Conservation (phyloP, 306 rosid genomes). For the Castanea sativa region DNA sequence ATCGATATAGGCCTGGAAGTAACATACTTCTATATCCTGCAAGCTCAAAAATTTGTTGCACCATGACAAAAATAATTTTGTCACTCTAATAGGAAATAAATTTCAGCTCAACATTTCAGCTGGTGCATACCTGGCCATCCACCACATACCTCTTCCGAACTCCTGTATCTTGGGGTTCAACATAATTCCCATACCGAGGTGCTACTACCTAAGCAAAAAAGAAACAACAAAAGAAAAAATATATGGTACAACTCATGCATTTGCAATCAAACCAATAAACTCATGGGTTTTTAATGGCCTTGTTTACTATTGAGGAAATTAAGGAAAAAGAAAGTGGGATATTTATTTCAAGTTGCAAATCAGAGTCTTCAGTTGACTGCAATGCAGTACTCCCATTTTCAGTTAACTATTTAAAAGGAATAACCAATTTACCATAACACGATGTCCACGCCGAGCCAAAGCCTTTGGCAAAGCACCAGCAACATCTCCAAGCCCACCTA, state of each 20-base stretch:
- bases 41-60: slow-evolving; percentile 25
- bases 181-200: slow-evolving; percentile 70
- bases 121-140: slow-evolving; percentile 68
- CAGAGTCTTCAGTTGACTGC: background rate
- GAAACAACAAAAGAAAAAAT: slow-evolving; percentile 18
- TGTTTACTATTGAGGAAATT: background rate
- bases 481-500: slow-evolving; percentile 99
- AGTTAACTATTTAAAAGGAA: slow-evolving; percentile 17
- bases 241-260: background rate
- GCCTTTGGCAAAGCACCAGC: slow-evolving; percentile 97
- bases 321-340: background rate
- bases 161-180: slow-evolving; percentile 60
- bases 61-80: slow-evolving; percentile 5
- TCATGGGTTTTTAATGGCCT: background rate
- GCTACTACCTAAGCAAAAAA: slow-evolving; percentile 60
- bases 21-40: slow-evolving; percentile 80
- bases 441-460: slow-evolving; percentile 98
- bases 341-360: background rate
- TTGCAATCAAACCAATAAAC: background rate
- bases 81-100: slow-evolving; percentile 13
- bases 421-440: slow-evolving; percentile 77
- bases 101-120: slow-evolving; percentile 17
- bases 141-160: slow-evolving; percentile 64
- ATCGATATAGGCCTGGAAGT: slow-evolving; percentile 72
- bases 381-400: background rate